Evolutionary conservation across 345 rosid genomes (phyloP).

Genomic region (Lepidium africanum): DNA sequence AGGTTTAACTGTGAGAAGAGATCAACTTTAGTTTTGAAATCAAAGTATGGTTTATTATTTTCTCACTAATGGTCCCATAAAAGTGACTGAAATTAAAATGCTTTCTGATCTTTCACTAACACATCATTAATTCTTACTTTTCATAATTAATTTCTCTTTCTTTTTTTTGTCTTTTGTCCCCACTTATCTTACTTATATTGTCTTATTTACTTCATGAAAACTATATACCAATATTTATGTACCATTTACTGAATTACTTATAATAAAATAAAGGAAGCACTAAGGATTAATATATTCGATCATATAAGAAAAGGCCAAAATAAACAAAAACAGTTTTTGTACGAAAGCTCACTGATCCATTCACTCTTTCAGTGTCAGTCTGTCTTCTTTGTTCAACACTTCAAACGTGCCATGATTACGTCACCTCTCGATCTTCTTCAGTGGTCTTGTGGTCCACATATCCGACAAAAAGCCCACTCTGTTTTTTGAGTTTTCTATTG

Average conservation of each 20-base stretch:
- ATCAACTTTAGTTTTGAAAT: neutral
- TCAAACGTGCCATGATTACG: neutral
- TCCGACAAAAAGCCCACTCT: neutral
- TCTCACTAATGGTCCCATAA: neutral
- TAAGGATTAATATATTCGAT: neutral
- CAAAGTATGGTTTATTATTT: neutral
- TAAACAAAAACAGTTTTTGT: neutral
- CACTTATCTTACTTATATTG: neutral
- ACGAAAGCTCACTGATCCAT: neutral
- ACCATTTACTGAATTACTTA: neutral
- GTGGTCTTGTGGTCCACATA: neutral
- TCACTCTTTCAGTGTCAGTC: neutral
- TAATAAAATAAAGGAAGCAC: neutral
- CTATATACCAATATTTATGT: too few species aligned
- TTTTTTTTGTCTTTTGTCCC: neutral
- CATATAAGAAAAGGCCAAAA: neutral
- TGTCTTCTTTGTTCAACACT: neutral
- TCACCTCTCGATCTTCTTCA: slow-evolving; percentile 1
- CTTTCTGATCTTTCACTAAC: neutral
- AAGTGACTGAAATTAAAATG: neutral
- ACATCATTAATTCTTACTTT: neutral
- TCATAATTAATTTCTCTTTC: neutral
- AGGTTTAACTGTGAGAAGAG: neutral
- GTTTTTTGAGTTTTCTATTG: neutral
- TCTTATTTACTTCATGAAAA: neutral